Evolutionary conservation across 495 filamentous ascomycete genomes (phyloP), one percentile per base, ranked within the genome.

Genomic region (Podospora didyma): DNA sequence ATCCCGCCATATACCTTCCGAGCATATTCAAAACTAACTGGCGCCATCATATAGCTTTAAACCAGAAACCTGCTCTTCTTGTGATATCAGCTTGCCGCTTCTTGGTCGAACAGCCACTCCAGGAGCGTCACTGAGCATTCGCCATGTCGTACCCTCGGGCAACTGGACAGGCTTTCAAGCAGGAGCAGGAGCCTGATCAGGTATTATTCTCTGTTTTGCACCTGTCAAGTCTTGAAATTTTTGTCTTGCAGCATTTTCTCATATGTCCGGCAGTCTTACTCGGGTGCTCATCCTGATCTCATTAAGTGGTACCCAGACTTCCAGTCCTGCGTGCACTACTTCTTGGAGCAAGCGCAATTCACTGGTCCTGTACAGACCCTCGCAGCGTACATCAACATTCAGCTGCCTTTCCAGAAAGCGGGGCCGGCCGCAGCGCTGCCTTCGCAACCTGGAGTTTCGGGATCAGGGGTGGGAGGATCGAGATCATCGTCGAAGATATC

Each of bases 261-360:
- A n/a, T n/a, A n/a, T n/a, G n/a, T n/a, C n/a, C n/a, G n/a, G n/a
- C n/a, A 66, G 68, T 72, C 24, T 74, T 76, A 41, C 58, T 70
- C 26, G 49, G 71, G 75, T 46, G 62, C 64, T 23, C 66, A 73
- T 44, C 90, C 91, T 69, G 93, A 96, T 70, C 87, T 97, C 56
- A 84, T 97, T 68, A 88, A 90, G 56, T 98, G 94, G 94, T 89
- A 96, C 66, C 90, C 92, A 16, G 84, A 87, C 49, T 96, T 96
- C 72, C 89, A 93, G 69, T 90, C 84, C 61, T 98, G 94, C 72
- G 89, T 93, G 58, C 83, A 84, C 39, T 97, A 95, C 77, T 98
- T 98, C 73, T 76, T 97, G 62, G 90, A 96, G 65, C 85, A 92
- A 69, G 90, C 92, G 5, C 94, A 97, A 67, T 89, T 95, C 72